These are phyloP conservation scores for Fistulifera pelliculosa DNA, from an alignment of 108 stramenopile species.

Conservation along the genomic window DNA sequence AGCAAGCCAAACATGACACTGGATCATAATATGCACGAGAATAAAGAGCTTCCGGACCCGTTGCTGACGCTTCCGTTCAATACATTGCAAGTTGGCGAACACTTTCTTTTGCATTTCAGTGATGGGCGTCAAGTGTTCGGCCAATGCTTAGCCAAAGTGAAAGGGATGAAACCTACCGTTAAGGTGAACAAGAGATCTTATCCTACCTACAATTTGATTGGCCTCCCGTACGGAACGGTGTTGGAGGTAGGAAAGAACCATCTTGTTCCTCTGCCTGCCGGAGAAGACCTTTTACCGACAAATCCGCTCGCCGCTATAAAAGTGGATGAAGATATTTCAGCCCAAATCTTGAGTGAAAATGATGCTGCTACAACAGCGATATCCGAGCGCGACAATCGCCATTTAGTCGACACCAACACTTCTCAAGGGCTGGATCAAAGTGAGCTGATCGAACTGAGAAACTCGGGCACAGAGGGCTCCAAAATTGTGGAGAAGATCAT, in stretches of 20 bases:
- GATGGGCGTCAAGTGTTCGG: slow-evolving; percentile 69
- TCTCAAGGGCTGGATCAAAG: slow-evolving; percentile 43
- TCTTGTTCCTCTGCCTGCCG: slow-evolving; percentile 47
- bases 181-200: slow-evolving; percentile 76
- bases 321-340: slow-evolving; percentile 15
- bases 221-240: slow-evolving; percentile 74
- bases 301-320: slow-evolving; percentile 10
- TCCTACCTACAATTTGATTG: slow-evolving; percentile 50
- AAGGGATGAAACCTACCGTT: slow-evolving; percentile 32
- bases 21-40: too few species aligned
- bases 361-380: slow-evolving; percentile 3
- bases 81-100: slow-evolving; percentile 46
- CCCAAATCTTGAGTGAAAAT: slow-evolving; percentile 8
- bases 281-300: slow-evolving; percentile 52
- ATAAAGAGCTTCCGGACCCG: neutral
- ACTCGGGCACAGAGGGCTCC: slow-evolving; percentile 36
- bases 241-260: slow-evolving; percentile 40
- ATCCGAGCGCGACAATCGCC: slow-evolving; percentile 60
- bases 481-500: slow-evolving; percentile 68
- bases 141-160: slow-evolving; percentile 43
- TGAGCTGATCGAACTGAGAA: slow-evolving; percentile 30
- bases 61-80: neutral
- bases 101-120: slow-evolving; percentile 57
- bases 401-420: slow-evolving; percentile 67
- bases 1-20: too few species aligned